Evolutionary conservation across 371 early-diverging fungal species (phyloP).

Genomic region (Mucor indicus): DNA sequence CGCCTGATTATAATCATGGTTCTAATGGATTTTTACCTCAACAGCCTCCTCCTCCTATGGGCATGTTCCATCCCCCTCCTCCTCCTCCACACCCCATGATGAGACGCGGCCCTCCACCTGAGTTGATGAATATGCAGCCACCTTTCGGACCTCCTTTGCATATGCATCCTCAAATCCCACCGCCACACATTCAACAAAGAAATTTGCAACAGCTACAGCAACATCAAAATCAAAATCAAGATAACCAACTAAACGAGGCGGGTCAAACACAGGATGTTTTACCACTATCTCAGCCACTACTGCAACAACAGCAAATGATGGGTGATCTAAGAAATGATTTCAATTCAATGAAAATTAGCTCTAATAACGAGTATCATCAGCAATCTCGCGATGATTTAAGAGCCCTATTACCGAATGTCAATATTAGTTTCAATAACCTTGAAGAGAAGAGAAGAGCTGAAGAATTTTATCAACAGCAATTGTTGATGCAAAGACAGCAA

Average conservation of each 20-base stretch:
- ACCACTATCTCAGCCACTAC: not conserved
- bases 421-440: slow-evolving; percentile 57
- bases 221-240: not conserved
- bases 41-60: slow-evolving; percentile 8
- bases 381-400: slow-evolving; percentile 56
- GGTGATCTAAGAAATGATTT: slow-evolving; percentile 19
- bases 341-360: slow-evolving; percentile 9
- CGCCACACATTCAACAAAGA: slow-evolving; percentile 2
- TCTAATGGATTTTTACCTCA: slow-evolving; percentile 8
- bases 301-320: slow-evolving; percentile 9
- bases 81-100: slow-evolving; percentile 26
- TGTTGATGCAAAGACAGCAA: slow-evolving; percentile 9
- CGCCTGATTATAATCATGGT: slow-evolving; percentile 10
- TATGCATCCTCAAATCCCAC: not conserved
- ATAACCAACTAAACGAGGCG: no score
- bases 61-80: slow-evolving; percentile 31
- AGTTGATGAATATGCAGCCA: slow-evolving; percentile 12
- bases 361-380: slow-evolving; percentile 1
- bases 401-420: slow-evolving; percentile 68
- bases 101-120: slow-evolving; percentile 13
- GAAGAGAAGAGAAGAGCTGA: slow-evolving; percentile 12
- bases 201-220: not conserved
- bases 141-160: slow-evolving; percentile 7
- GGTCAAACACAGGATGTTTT: no score
- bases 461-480: slow-evolving; percentile 14